Base-by-base conservation (phyloP, 2,329 filamentous ascomycete species). In the Penicillium sclerotiorum region DNA sequence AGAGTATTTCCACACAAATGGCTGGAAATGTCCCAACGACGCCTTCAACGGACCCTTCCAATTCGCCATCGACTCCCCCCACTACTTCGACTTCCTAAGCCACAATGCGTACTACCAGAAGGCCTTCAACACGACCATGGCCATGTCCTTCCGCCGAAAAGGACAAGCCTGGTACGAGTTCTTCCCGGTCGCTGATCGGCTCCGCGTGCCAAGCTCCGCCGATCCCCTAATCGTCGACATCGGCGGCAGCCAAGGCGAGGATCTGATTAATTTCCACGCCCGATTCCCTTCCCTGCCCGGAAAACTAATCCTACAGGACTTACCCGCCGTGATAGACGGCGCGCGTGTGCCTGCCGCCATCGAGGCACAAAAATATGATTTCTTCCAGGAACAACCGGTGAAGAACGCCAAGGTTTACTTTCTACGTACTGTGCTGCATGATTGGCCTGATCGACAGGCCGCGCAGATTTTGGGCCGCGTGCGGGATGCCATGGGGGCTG, bases 361-460 rank as follows among this genome's bases (percentile, higher is more conserved):
- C 32, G 21, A 47, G 17, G 21, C 33, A 12, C 43, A 50, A 8
- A 38, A 38, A 22, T 47, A 56, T 30, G 45, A 53, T 35, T 58
- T 52, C 44, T 58, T 54, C 39, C 25, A 50, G 36, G 11, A 11
- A 18, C 52, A 56, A 41, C 49, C 54, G 3, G 46, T 59, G 11
- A 39, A 21, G 13, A 33, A 45, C 7, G 59, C 50, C 15, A 55
- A 55, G 36, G 51, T 50, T 9, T 62, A 60, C 35, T 58, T 63
- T 22, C 45, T 65, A 12, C 45, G 56, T 8, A 58, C 53, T 11
- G 48, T 64, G 11, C 47, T 62, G 18, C 57, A 60, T 44, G 55
- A 63, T 43, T 65, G 59, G 59, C 41, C 56, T 8, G 52, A 62
- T 38, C 51, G 49, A 18, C 51, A 57, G n/a, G 55, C 55, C 2